Evolutionary conservation across 1,284 basidiomycete species (phyloP).

Genomic region (Puccinia novopanici): DNA sequence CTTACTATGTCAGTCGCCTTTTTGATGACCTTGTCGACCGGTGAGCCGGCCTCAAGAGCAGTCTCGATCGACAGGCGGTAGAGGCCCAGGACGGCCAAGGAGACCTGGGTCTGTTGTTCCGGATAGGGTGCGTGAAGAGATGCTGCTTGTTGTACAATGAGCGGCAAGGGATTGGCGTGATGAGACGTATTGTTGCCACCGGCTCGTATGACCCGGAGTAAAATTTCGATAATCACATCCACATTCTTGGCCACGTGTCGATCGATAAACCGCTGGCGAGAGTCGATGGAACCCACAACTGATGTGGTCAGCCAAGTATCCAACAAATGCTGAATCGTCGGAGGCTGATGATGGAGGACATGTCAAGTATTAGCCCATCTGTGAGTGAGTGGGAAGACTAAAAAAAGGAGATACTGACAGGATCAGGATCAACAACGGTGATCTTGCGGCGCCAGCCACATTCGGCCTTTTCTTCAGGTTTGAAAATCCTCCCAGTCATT

Average conservation of each 20-base stretch:
- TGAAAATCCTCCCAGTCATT: constrained; percentile 67
- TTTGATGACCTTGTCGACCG: constrained; percentile 72
- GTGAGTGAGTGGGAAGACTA: background rate
- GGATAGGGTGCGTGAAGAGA: constrained; percentile 74
- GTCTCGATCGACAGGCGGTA: constrained; percentile 80
- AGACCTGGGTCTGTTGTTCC: constrained; percentile 86
- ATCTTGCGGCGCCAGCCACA: constrained; percentile 86
- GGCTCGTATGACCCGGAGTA: constrained; percentile 82
- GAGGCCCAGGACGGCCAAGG: constrained; percentile 83
- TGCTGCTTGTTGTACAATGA: constrained; percentile 60
- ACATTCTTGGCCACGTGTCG: constrained; percentile 76
- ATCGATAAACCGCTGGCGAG: constrained; percentile 81
- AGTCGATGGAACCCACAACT: constrained; percentile 70
- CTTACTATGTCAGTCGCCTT: constrained; percentile 83
- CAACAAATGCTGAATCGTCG: constrained; percentile 83
- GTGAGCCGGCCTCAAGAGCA: constrained; percentile 70
- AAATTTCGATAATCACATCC: constrained; percentile 84
- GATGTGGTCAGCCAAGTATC: constrained; percentile 84
- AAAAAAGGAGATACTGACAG: constrained; percentile 66
- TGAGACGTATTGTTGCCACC: constrained; percentile 67
- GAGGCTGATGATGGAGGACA: constrained; percentile 65
- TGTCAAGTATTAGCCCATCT: background rate
- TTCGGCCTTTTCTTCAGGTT: constrained; percentile 53
- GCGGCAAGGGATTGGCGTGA: constrained; percentile 40
- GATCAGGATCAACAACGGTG: constrained; percentile 87